These are phyloP conservation scores for Cutaneotrichosporon dermatis DNA, from an alignment of 1,284 basidiomycete species.

Conservation along the genomic window DNA sequence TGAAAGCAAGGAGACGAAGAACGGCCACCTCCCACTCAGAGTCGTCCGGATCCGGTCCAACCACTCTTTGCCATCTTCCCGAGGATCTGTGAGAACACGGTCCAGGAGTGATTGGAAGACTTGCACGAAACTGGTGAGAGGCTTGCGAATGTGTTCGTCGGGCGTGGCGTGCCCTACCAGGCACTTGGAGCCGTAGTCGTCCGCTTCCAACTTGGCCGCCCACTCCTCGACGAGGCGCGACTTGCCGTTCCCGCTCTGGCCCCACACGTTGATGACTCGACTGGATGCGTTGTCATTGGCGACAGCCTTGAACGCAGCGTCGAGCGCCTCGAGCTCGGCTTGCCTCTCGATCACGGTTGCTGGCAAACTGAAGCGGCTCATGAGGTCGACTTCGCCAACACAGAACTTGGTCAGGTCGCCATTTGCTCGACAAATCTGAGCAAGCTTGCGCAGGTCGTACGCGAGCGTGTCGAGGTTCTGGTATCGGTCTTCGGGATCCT, in stretches of 20 bases:
- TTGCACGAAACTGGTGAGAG: conserved; percentile 38
- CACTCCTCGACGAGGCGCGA: conserved; percentile 33
- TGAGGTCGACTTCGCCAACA: conserved; percentile 35
- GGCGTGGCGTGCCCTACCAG: conserved; percentile 32
- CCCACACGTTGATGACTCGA: conserved; percentile 32
- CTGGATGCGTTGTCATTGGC: not conserved
- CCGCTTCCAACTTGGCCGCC: conserved; percentile 22
- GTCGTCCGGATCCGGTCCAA: conserved; percentile 25
- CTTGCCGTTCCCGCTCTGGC: conserved; percentile 41
- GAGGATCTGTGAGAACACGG: conserved; percentile 36
- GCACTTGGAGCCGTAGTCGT: conserved; percentile 12
- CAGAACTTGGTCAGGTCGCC: conserved; percentile 32
- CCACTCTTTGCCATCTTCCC: conserved; percentile 35
- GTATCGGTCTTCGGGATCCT: conserved; percentile 39
- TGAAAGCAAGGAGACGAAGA: conserved; percentile 35
- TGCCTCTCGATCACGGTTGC: conserved; percentile 28
- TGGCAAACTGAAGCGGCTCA: conserved; percentile 33
- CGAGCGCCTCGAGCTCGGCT: conserved; percentile 23
- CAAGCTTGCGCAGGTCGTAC: conserved; percentile 35
- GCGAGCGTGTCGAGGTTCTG: conserved; percentile 29
- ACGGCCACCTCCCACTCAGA: conserved; percentile 26
- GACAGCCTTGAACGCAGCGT: conserved; percentile 18
- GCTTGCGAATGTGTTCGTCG: conserved; percentile 36
- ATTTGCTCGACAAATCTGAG: conserved; percentile 22
- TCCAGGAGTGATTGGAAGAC: conserved; percentile 40